Evolutionary conservation across 1,284 basidiomycete genomes (phyloP).

Genomic region (Dichomitus squalens): DNA sequence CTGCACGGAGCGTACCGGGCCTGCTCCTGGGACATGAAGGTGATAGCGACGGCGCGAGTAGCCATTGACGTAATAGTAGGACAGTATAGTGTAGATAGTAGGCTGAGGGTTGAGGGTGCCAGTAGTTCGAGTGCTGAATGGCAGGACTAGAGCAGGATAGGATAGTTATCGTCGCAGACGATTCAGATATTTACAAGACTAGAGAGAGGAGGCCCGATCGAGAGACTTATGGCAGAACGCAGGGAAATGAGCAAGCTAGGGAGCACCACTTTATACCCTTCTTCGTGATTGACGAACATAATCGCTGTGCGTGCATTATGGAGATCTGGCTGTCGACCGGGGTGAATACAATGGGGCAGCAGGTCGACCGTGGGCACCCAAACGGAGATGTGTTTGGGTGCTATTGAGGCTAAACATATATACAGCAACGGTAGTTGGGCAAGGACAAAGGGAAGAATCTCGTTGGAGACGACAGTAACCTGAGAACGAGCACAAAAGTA

Average conservation of each 20-base stretch:
- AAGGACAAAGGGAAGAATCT: conserved; percentile 5
- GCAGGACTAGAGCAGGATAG: not conserved
- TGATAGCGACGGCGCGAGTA: conserved; percentile 20
- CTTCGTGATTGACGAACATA: too few species aligned
- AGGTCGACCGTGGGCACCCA: not conserved
- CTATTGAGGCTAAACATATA: conserved; percentile 1
- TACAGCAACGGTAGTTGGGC: not conserved
- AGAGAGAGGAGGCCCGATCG: not conserved
- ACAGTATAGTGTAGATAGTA: not conserved
- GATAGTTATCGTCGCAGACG: not conserved
- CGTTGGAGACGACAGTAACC: not conserved
- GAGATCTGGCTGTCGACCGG: not conserved
- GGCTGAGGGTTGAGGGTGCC: too few species aligned
- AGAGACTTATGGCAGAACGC: not conserved
- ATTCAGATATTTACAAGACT: not conserved
- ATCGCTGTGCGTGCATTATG: not conserved
- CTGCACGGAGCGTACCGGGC: conserved; percentile 24
- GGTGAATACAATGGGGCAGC: not conserved
- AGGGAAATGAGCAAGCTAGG: too few species aligned
- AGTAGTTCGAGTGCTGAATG: too few species aligned
- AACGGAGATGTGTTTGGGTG: not conserved
- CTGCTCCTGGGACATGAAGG: conserved; percentile 24
- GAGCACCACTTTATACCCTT: too few species aligned
- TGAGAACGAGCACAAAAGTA: not conserved
- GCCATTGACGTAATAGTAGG: conserved; percentile 14